phyloP scores from a whole-genome alignment of 306 rosid genomes.

The Comarum palustre region DNA sequence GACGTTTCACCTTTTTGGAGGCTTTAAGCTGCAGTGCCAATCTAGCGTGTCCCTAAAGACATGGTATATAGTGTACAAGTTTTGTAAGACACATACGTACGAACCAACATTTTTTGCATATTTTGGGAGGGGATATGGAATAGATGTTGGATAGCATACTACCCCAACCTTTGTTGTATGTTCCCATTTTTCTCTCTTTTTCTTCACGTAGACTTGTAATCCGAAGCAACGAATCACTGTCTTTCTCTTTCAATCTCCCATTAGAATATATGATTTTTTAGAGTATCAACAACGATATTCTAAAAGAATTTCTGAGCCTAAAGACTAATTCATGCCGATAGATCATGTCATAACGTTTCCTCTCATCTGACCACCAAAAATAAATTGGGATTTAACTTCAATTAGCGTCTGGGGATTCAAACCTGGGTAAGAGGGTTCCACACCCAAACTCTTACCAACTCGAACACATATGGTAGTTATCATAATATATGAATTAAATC shows the following conservation, averaged over 20 bases:
- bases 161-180: slow-evolving; percentile 24
- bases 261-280: not conserved
- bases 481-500: too few relatives aligned
- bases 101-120: slow-evolving; percentile 37
- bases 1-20: slow-evolving; percentile 69
- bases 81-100: slow-evolving; percentile 37
- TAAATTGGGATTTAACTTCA: too few relatives aligned
- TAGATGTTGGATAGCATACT: not conserved
- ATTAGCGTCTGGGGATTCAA: too few relatives aligned
- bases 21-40: slow-evolving; percentile 63
- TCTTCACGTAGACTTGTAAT: slow-evolving; percentile 45
- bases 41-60: slow-evolving; percentile 67
- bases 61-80: slow-evolving; percentile 16
- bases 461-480: too few relatives aligned
- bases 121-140: not conserved
- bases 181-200: slow-evolving; percentile 27
- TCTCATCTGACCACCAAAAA: too few relatives aligned
- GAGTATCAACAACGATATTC: too few relatives aligned
- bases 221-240: slow-evolving; percentile 38
- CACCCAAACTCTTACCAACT: too few relatives aligned
- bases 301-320: too few relatives aligned
- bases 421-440: too few relatives aligned
- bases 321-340: too few relatives aligned
- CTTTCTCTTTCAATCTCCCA: slow-evolving; percentile 11
- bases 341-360: too few relatives aligned